Conservation (phyloP, 1,284 basidiomycete species). For the Ceratobasidium sp. region DNA sequence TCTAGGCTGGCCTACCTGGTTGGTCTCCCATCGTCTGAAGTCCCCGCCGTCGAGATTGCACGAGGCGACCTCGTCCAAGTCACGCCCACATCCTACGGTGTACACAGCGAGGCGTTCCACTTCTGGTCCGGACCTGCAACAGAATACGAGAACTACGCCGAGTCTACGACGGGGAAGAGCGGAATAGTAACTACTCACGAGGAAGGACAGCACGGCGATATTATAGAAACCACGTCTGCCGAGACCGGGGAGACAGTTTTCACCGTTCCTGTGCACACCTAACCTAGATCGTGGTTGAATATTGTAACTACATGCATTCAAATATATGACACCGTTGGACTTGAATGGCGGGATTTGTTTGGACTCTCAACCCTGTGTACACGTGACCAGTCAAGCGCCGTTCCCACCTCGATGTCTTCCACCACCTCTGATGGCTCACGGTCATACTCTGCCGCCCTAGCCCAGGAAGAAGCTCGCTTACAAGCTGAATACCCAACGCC, state of each 20-base stretch:
- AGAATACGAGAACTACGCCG: conserved; percentile 83
- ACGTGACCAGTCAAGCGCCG: conserved; percentile 5
- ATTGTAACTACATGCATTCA: conserved; percentile 5
- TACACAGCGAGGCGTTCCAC: conserved; percentile 87
- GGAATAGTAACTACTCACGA: not conserved
- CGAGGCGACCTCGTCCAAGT: conserved; percentile 91
- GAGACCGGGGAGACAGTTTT: conserved; percentile 32
- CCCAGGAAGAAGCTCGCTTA: conserved; percentile 73
- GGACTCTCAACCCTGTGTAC: not conserved
- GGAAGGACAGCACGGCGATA: conserved; percentile 3
- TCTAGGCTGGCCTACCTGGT: conserved; percentile 82
- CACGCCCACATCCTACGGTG: conserved; percentile 89
- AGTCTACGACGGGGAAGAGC: conserved; percentile 66
- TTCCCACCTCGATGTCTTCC: conserved; percentile 26
- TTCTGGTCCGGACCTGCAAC: conserved; percentile 86
- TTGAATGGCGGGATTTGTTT: conserved; percentile 10
- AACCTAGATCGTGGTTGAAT: not conserved
- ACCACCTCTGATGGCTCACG: conserved; percentile 30
- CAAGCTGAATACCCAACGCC: conserved; percentile 72
- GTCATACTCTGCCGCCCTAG: conserved; percentile 56
- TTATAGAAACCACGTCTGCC: not conserved
- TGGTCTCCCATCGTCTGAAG: conserved; percentile 94
- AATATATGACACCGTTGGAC: not conserved
- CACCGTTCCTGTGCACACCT: not conserved
- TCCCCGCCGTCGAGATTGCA: conserved; percentile 95